A percentile compares a stretch with the other conserved stretches of the same genome.
These are phyloP conservation scores for Limtongozyma cylindracea DNA, from an alignment of 805 yeast genomes.

Conservation along the genomic window DNA sequence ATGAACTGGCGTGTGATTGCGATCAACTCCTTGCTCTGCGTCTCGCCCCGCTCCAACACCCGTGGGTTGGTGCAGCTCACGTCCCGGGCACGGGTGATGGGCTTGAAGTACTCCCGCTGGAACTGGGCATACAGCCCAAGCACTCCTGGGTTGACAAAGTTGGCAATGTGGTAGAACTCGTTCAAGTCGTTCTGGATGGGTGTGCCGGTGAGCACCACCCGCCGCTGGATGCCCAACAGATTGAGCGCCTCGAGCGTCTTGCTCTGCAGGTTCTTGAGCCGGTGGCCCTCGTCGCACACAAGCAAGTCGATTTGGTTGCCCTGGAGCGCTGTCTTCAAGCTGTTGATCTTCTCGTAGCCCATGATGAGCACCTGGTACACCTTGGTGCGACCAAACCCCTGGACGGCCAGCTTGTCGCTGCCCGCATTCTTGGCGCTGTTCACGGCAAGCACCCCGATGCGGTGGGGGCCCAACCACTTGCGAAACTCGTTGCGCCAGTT, in stretches of 20 bases:
- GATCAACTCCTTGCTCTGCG: slow-evolving; percentile 24
- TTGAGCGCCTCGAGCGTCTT: slow-evolving; percentile 45
- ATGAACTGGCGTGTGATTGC: slow-evolving; percentile 38
- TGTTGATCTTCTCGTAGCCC: slow-evolving; percentile 77
- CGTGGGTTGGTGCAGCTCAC: slow-evolving; percentile 18
- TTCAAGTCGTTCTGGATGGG: slow-evolving; percentile 81
- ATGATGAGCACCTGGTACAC: slow-evolving; percentile 67
- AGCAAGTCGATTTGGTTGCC: slow-evolving; percentile 33
- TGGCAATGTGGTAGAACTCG: slow-evolving; percentile 61
- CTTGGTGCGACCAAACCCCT: slow-evolving; percentile 33
- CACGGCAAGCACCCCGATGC: slow-evolving; percentile 34
- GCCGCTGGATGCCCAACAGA: slow-evolving; percentile 22
- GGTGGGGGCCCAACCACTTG: slow-evolving; percentile 60
- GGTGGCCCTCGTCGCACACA: slow-evolving; percentile 90
- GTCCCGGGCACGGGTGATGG: slow-evolving; percentile 48
- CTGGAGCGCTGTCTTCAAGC: too few species aligned
- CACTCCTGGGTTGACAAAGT: slow-evolving; percentile 68
- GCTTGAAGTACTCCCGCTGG: slow-evolving; percentile 36
- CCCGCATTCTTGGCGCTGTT: slow-evolving; percentile 12
- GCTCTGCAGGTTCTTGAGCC: slow-evolving; percentile 52
- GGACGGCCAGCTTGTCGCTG: slow-evolving; percentile 25
- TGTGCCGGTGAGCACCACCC: slow-evolving; percentile 62
- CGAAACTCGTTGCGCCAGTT: slow-evolving; percentile 79
- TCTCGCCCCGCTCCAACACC: too few species aligned
- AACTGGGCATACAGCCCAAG: slow-evolving; percentile 36